Percentiles rank a stretch among this genome's conserved stretches.
Conservation (phyloP, 2,329 filamentous ascomycete genomes). For the Scytalidium lignicola region DNA sequence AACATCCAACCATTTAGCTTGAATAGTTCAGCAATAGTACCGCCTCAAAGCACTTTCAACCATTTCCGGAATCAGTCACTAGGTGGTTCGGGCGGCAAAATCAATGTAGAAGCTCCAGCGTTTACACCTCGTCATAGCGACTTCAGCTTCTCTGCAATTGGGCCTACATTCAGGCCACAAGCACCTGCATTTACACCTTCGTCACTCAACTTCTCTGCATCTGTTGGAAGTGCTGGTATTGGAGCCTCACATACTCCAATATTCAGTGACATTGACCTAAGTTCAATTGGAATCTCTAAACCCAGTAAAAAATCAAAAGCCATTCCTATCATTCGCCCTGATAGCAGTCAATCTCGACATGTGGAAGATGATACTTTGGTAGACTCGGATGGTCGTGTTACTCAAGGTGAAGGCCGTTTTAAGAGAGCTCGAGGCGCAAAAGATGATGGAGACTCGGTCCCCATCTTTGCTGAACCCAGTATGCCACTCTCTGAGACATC, state of each 20-base stretch:
- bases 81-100: conserved; percentile 36
- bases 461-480: conserved; percentile 62
- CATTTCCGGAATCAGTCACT: conserved; percentile 23
- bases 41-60: conserved; percentile 19
- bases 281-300: conserved; percentile 56
- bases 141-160: conserved; percentile 64
- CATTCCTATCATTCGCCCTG: conserved; percentile 70
- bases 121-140: conserved; percentile 64
- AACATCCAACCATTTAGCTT: conserved; percentile 40
- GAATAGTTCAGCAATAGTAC: not conserved
- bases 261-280: conserved; percentile 65
- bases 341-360: conserved; percentile 41
- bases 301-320: conserved; percentile 72
- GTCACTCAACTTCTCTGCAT: conserved; percentile 36
- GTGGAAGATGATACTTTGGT: conserved; percentile 37
- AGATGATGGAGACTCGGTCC: conserved; percentile 66
- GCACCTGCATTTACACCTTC: conserved; percentile 76
- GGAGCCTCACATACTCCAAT: conserved; percentile 44
- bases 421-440: conserved; percentile 68
- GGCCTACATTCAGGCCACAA: conserved; percentile 67
- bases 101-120: conserved; percentile 64
- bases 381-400: conserved; percentile 55
- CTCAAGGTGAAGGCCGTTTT: conserved; percentile 60
- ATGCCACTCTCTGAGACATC: conserved; percentile 29
- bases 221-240: conserved; percentile 42